These are phyloP conservation scores for Malassezia obtusa DNA, from an alignment of 1,284 basidiomycete genomes.

Conservation along the genomic window DNA sequence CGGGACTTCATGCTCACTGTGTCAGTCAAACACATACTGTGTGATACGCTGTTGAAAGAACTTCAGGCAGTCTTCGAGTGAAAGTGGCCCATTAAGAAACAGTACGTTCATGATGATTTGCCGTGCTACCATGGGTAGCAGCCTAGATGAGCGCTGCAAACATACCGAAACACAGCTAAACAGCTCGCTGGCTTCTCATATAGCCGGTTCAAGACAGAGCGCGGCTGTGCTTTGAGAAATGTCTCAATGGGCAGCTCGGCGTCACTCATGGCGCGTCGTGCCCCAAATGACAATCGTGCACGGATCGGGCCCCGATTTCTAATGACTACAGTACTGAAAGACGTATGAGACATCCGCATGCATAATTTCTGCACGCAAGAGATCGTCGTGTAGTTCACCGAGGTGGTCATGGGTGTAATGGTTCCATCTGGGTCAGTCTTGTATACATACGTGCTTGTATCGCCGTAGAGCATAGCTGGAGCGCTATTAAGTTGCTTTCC, in stretches of 20 bases:
- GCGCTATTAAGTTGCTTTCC: constrained; percentile 76
- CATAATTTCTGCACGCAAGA: constrained; percentile 79
- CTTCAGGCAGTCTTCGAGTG: constrained; percentile 62
- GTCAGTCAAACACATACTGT: constrained; percentile 53
- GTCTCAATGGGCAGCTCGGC: constrained; percentile 49
- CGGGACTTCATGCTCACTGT: constrained; percentile 27
- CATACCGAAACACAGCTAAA: constrained; percentile 80
- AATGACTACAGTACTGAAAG: constrained; percentile 49
- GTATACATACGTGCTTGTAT: constrained; percentile 73
- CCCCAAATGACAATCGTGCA: background rate
- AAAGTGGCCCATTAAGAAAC: constrained; percentile 75
- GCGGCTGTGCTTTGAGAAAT: constrained; percentile 77
- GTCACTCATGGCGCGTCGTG: constrained; percentile 1
- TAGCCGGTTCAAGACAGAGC: constrained; percentile 69
- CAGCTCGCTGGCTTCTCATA: constrained; percentile 85
- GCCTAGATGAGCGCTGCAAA: constrained; percentile 51
- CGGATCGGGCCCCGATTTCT: constrained; percentile 8
- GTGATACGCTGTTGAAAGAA: constrained; percentile 66
- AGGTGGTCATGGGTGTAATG: constrained; percentile 83
- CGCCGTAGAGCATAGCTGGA: constrained; percentile 81
- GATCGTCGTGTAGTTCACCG: constrained; percentile 85
- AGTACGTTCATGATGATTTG: constrained; percentile 84
- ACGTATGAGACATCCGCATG: constrained; percentile 61
- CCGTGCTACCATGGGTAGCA: constrained; percentile 73
- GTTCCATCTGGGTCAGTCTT: constrained; percentile 68